Conservation (phyloP, 2,329 filamentous ascomycete species). For the Kalmusia sp. region DNA sequence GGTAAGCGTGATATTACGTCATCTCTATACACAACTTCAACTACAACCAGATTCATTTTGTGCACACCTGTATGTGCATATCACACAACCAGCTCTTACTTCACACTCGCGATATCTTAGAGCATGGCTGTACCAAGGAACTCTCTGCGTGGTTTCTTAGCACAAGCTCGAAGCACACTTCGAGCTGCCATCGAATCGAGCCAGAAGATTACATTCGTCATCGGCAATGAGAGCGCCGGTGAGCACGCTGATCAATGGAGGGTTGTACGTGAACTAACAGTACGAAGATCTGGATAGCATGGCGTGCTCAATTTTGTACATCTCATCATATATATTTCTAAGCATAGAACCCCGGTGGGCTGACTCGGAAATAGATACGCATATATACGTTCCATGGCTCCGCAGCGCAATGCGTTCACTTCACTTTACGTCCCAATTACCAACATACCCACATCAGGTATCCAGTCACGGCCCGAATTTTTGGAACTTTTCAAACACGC, state of each 20-base stretch:
- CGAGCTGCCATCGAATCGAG: conserved; percentile 48
- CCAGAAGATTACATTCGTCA: conserved; percentile 56
- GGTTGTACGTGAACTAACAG: conserved; percentile 15
- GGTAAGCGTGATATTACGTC: not conserved
- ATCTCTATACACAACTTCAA: conserved; percentile 1
- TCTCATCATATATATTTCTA: too few species aligned
- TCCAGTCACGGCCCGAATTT: conserved; percentile 77
- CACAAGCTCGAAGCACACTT: conserved; percentile 52
- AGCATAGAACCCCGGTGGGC: not conserved
- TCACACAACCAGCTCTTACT: not conserved
- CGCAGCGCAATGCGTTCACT: conserved; percentile 53
- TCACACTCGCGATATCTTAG: not conserved
- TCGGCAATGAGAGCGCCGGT: conserved; percentile 63
- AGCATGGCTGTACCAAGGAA: conserved; percentile 53
- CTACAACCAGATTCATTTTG: not conserved
- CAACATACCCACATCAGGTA: conserved; percentile 72
- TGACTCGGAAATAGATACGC: conserved; percentile 57
- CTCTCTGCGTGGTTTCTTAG: conserved; percentile 55
- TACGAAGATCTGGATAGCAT: conserved; percentile 78
- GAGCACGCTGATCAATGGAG: conserved; percentile 11
- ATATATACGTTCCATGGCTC: conserved; percentile 71
- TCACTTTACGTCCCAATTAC: conserved; percentile 74
- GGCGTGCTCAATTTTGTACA: conserved; percentile 67
- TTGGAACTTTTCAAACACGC: conserved; percentile 68
- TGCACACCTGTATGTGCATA: not conserved